Evolutionary conservation across 768 basidiomycete genomes (phyloP).

Genomic region (Tricholoma flavovirens): DNA sequence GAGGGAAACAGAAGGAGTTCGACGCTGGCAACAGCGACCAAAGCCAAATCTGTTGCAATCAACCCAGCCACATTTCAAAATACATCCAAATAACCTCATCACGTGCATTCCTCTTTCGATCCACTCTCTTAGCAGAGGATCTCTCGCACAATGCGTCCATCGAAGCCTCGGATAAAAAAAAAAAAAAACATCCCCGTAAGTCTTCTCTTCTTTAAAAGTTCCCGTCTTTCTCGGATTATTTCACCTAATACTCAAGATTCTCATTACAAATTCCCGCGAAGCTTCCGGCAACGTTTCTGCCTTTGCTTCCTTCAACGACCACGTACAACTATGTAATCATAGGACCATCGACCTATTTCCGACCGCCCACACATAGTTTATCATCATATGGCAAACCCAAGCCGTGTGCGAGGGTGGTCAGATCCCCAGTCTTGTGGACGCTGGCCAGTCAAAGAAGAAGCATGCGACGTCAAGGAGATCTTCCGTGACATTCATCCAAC

Average conservation of each 20-base stretch:
- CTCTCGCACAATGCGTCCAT: not conserved
- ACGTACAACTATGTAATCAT: not conserved
- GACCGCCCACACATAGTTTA: no score
- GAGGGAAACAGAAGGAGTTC: constrained; percentile 10
- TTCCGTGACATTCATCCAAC: no score
- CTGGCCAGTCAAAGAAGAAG: no score
- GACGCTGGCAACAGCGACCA: constrained; percentile 29
- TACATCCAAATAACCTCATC: constrained; percentile 23
- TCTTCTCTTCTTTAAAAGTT: not conserved
- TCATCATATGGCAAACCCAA: no score
- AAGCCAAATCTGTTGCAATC: constrained; percentile 32
- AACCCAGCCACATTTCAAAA: constrained; percentile 31
- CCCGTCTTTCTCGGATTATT: not conserved
- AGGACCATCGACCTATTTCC: not conserved
- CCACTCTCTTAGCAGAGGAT: no score
- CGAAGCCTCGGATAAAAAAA: not conserved
- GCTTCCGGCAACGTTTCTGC: not conserved
- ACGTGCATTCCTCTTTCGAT: constrained; percentile 12
- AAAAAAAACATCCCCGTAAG: not conserved
- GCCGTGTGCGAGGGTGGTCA: no score
- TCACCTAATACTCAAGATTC: not conserved
- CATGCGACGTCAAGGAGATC: no score
- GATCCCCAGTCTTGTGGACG: no score
- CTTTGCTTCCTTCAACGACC: not conserved
- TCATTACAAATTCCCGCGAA: not conserved